Percentiles rank a stretch among this genome's conserved stretches.
Evolutionary conservation across 2,329 filamentous ascomycete genomes (phyloP).

Genomic region (Monosporascus sp.): DNA sequence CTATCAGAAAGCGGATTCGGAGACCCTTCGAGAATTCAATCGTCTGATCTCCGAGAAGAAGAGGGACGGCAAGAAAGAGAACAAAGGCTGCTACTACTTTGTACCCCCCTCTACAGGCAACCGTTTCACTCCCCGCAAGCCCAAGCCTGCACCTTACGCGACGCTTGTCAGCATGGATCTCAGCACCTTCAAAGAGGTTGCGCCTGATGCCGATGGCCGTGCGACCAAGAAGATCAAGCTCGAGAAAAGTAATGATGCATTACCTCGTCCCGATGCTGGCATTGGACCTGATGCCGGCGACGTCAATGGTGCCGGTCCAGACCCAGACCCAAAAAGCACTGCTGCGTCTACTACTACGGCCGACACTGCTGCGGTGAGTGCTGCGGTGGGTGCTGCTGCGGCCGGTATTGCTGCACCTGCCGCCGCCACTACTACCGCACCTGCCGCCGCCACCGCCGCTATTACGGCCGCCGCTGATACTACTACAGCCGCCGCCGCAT

Average conservation of each 20-base stretch:
- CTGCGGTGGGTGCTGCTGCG: not conserved
- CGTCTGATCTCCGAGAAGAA: constrained; percentile 50
- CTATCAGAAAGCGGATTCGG: constrained; percentile 49
- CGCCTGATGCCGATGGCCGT: constrained; percentile 18
- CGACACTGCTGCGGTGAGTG: not conserved
- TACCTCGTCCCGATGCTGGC: not conserved
- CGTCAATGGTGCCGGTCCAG: not conserved
- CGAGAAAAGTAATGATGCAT: constrained; percentile 8
- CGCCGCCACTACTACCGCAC: not conserved
- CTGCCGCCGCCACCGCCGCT: not conserved
- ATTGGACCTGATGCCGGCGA: not conserved
- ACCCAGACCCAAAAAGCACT: not conserved
- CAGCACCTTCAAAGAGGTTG: constrained; percentile 15
- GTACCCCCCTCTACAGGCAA: constrained; percentile 41
- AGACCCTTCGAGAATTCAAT: constrained; percentile 47
- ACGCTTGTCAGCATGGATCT: constrained; percentile 40
- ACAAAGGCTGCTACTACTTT: constrained; percentile 50
- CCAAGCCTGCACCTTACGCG: constrained; percentile 45
- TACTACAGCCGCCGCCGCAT: not conserved
- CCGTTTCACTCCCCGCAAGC: constrained; percentile 37
- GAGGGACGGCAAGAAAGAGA: constrained; percentile 49
- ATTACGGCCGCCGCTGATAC: not conserved
- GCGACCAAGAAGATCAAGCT: constrained; percentile 25
- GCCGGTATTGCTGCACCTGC: not conserved
- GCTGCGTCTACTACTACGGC: not conserved